Conservation (phyloP, 2,329 filamentous ascomycete species). For the Colletotrichum sp. region DNA sequence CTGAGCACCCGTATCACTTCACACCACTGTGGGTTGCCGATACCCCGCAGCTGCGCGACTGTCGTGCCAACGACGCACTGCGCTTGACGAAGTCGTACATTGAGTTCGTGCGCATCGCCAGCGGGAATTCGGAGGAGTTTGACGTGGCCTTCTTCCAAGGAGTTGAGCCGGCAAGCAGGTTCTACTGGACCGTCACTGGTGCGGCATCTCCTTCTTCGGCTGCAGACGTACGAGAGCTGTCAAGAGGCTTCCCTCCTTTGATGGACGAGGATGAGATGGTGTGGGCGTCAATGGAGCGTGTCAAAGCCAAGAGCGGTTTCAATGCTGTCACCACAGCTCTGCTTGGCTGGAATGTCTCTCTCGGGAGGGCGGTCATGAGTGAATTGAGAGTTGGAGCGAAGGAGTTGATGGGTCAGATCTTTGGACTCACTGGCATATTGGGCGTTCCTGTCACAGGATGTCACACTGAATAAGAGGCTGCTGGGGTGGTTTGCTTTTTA, state of each 20-base stretch:
- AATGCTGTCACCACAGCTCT: background rate
- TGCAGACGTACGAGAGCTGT: background rate
- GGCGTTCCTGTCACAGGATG: constrained; percentile 24
- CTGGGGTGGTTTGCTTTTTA: background rate
- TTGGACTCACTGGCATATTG: constrained; percentile 26
- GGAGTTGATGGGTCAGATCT: constrained; percentile 26
- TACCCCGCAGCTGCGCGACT: constrained; percentile 33
- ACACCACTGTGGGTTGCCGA: constrained; percentile 32
- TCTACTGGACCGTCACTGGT: constrained; percentile 29
- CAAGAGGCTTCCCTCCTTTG: constrained; percentile 3
- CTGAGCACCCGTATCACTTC: constrained; percentile 32
- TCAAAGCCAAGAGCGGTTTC: background rate
- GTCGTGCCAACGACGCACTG: constrained; percentile 35
- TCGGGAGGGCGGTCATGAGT: constrained; percentile 13
- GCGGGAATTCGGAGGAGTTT: constrained; percentile 25
- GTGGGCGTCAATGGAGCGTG: background rate
- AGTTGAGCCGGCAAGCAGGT: constrained; percentile 25
- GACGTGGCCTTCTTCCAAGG: constrained; percentile 29
- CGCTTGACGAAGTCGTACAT: constrained; percentile 34
- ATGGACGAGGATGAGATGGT: background rate
- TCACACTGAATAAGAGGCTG: background rate
- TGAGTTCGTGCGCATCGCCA: constrained; percentile 29
- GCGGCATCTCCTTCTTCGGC: background rate
- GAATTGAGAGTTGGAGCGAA: constrained; percentile 26
- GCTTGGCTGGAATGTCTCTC: constrained; percentile 1